Percentiles rank a stretch among this genome's conserved stretches.
These are phyloP conservation scores for Panicum hallii DNA, from an alignment of 202 grass and related monocot genomes.

Conservation along the genomic window DNA sequence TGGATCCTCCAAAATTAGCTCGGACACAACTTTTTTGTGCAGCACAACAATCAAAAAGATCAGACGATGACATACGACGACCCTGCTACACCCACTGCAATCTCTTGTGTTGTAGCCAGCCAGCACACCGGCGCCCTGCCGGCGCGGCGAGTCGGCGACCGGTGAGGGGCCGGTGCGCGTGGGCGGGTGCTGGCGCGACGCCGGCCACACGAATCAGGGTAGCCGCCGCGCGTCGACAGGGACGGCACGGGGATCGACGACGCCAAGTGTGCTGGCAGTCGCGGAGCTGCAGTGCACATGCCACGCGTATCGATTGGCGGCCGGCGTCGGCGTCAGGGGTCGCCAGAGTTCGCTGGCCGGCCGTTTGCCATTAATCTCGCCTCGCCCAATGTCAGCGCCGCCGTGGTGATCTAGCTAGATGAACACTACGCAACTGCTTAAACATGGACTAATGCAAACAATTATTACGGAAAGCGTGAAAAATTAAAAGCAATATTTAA, in stretches of 20 bases:
- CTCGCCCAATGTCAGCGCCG: neutral
- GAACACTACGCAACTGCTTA: neutral
- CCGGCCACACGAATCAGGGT: neutral
- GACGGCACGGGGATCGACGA: neutral
- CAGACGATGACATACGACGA: no score
- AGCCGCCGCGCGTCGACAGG: neutral
- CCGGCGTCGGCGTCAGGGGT: neutral
- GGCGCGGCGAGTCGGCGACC: neutral
- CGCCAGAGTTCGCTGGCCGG: neutral
- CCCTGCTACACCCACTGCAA: no score
- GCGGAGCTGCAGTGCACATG: neutral
- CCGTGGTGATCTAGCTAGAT: neutral
- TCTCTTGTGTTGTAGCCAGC: neutral
- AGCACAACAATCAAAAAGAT: no score
- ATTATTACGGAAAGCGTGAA: neutral
- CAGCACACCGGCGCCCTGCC: neutral
- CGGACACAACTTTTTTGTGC: no score
- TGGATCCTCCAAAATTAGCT: no score
- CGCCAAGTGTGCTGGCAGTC: neutral
- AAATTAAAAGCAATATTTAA: neutral
- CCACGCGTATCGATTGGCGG: conserved; percentile 1
- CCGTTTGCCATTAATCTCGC: neutral
- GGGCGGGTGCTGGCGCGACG: neutral
- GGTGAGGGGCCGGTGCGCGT: conserved; percentile 16
- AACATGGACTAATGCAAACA: neutral